Base-by-base conservation (phyloP, 2,329 filamentous ascomycete genomes). In the Leptographium galeiforme region DNA sequence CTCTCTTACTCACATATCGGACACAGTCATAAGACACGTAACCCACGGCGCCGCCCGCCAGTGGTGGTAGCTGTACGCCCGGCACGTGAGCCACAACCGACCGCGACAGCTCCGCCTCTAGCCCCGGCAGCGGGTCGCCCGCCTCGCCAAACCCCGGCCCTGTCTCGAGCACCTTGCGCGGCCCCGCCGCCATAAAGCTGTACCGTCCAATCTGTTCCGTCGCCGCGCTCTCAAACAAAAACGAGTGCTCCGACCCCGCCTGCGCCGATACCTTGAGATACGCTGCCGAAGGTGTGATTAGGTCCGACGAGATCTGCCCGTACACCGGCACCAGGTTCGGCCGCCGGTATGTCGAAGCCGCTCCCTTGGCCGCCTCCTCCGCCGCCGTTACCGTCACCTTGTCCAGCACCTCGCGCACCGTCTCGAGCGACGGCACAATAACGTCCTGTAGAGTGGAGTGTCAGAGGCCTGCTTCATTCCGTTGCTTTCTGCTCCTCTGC, bases 21-120 rank as follows among this genome's bases (percentile, higher is more conserved):
- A 98, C 88, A 68, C 93, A 98, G 67, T 98, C 93, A 65, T 98
- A 98, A 52, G 90, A 90, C 7, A 97, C 89, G 67, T 97, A 98
- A 56, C 93, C 93, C 62, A 98, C 89, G 13, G 90, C 93, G 50
- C 93, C 93, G 43, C 90, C 93, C 0, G 87, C 88, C 70, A 98
- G 73, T 32, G 88, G 87, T 51, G 93, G 93, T 40, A 98, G 76
- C 62, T 79, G 79, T 63, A 97, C 72, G 1, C 84, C 87, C 0
- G 93, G 90, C 4, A 98, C 81, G 43, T 87, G 79, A 38, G 89
- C 86, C 33, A 96, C 87, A 32, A 87, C 79, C 67, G 83, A 85
- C 63, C 86, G 76, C 18, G 81, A 77, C 46, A 98, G 78, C 70
- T 96, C 89, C 58, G 79, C 74, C 70, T 95, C 84, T 43, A 98